A percentile compares a stretch with the other conserved stretches of the same genome.
Conservation (phyloP, 805 yeast species). For the Starmera pachycereana region DNA sequence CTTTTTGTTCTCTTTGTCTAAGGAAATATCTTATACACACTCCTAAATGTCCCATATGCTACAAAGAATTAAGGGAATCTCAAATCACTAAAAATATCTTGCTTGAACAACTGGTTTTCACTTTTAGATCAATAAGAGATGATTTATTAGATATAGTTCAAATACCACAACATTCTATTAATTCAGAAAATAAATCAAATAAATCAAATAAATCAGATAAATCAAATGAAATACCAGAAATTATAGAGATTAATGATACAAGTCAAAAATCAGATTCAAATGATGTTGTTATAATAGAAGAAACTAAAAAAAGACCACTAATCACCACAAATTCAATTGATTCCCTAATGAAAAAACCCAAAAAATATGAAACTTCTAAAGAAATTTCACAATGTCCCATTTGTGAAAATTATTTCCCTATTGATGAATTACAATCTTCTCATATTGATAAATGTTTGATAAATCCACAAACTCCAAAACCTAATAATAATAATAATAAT, state of each 20-base stretch:
- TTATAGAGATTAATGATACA: slow-evolving; percentile 11
- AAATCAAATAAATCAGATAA: not conserved
- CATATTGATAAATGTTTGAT: slow-evolving; percentile 52
- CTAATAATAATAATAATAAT: slow-evolving; percentile 21
- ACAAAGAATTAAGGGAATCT: slow-evolving; percentile 59
- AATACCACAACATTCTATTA: slow-evolving; percentile 1
- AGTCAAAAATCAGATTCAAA: slow-evolving; percentile 15
- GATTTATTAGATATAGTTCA: slow-evolving; percentile 22
- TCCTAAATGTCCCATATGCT: slow-evolving; percentile 70
- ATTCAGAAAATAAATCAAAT: not conserved
- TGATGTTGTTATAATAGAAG: slow-evolving; percentile 21
- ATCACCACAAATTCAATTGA: slow-evolving; percentile 6
- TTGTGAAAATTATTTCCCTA: slow-evolving; percentile 42
- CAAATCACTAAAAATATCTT: slow-evolving; percentile 54
- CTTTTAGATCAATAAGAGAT: slow-evolving; percentile 36
- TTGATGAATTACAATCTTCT: slow-evolving; percentile 37
- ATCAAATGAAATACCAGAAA: slow-evolving; percentile 1
- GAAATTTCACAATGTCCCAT: slow-evolving; percentile 52
- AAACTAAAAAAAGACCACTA: slow-evolving; percentile 14
- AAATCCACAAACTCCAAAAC: slow-evolving; percentile 16
- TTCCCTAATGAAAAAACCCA: slow-evolving; percentile 9
- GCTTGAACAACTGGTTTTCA: slow-evolving; percentile 58
- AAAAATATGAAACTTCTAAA: slow-evolving; percentile 4
- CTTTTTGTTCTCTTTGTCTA: slow-evolving; percentile 83
- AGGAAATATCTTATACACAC: slow-evolving; percentile 54